These are phyloP conservation scores for Fusarium xyrophilum DNA, from an alignment of 2,329 filamentous ascomycete genomes.

Conservation along the genomic window DNA sequence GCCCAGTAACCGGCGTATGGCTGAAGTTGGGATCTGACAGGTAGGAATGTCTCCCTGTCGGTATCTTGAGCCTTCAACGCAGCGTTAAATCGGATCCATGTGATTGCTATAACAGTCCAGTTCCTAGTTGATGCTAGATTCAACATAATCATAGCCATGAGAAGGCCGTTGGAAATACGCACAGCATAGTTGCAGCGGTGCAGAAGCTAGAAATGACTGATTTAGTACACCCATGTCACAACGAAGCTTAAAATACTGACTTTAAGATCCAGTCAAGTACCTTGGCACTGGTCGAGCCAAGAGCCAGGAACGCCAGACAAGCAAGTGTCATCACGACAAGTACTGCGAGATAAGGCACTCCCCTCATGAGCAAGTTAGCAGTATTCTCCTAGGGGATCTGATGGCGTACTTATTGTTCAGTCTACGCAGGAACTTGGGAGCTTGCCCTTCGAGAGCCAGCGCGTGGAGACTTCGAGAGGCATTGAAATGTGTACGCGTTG, in stretches of 20 bases:
- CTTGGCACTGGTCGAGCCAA: not conserved
- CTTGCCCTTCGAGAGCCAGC: not conserved
- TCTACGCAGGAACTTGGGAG: not conserved
- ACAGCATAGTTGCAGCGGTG: not conserved
- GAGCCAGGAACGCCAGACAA: not conserved
- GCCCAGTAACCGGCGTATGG: not conserved
- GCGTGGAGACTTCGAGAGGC: constrained; percentile 1
- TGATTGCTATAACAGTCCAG: not conserved
- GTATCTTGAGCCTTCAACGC: not conserved
- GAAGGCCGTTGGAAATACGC: not conserved
- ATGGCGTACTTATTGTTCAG: not conserved
- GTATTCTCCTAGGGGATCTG: no score
- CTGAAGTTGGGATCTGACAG: not conserved
- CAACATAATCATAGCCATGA: no score
- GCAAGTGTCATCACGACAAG: not conserved
- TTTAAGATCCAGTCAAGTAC: not conserved
- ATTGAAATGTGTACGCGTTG: not conserved
- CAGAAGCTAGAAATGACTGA: not conserved
- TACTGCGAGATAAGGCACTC: not conserved
- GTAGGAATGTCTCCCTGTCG: not conserved
- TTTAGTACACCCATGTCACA: not conserved
- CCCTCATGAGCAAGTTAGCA: not conserved
- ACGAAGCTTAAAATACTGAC: not conserved
- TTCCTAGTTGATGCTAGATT: not conserved
- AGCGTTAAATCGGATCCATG: not conserved